Base-by-base conservation (phyloP, 1,284 basidiomycete genomes). In the Ustilago curta region DNA sequence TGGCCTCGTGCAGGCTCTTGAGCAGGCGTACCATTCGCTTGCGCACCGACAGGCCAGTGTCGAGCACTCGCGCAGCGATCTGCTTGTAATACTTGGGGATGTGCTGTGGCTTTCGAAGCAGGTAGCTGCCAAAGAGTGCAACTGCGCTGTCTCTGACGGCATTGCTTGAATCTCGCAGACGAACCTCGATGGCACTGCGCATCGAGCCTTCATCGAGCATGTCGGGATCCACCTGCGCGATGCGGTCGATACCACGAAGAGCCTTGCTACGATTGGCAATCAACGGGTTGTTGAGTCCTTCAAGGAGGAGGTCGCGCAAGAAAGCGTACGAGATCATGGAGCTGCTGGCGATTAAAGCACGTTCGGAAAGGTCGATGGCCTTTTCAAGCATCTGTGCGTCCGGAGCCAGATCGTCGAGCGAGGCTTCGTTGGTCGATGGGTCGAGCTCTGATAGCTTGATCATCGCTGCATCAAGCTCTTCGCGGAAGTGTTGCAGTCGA, bases 141-240 rank as follows among this genome's bases (percentile, higher is more conserved):
- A 99, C 92, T 6, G 96, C 94, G 6, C 94, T 93, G 85, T 99
- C 97, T 37, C 96, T 91, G 19, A 99, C 97, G 27, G 92, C 91
- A 0, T 95, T 91, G 0, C 95, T 97, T 61, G 89, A 91, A 80
- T 99, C 96, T 3, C 92, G 87, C 19, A 99, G 88, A 80, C 96
- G 92, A 23, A 90, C 90, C 85, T 97, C 94, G 71, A 99, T 94
- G 0, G 92, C 78, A 5, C 48, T 40, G 16, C 74, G 78, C 49
- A 80, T 66, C 5, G 48, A 27, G 7, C 44, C 55, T 45, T 76
- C 68, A 18, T 76, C 63, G 8, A 83, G 73, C 44, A 84, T 49
- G 14, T 69, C 56, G 0, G 64, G 47, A 39, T 84, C 77, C 0
- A 81, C 70, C 37, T 69, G 61, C 8, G 70, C 68, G 39, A 83